Evolutionary conservation across 768 basidiomycete genomes (phyloP), one percentile per base, ranked within the genome.

Genomic region (Boletus speciosus): DNA sequence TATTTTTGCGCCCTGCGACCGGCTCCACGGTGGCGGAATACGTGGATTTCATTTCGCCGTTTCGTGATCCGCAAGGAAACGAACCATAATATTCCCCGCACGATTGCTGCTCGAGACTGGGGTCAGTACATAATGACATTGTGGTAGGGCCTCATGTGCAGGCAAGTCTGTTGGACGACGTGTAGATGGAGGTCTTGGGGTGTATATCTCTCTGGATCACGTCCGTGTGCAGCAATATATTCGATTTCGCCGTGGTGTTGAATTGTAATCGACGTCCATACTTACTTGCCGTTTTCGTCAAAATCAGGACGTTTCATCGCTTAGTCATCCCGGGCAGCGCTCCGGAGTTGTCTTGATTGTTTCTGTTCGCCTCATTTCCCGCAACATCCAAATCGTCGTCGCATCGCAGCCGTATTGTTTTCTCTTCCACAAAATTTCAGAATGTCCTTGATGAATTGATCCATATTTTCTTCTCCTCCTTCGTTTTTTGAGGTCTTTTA

Each of bases 301-400:
- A 21, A 34, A 21, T 38, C 36, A 38, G 42, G 39, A 25, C 39
- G 15, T 50, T 29, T 29, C 29, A 31, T 11, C 8, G 65, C 65
- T 65, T 66, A 65, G 64, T 65, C 64, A 65, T 56, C 42, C 36
- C 39, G 59, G 50, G n/a, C 31, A 42, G 51, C 43, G 47, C 50
- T 50, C 51, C 61, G 58, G 41, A 25, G 27, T 31, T 25, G 6
- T 10, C 29, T 38, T 31, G 40, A 47, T 56, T 50, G 39, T 61
- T 61, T 54, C 38, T 50, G 34, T 51, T 61, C 29, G 46, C 54
- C 44, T 52, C 55, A n/a, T 14, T 37, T 29, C 23, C 54, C 51
- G 43, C 60, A 52, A 53, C 63, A 37, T 29, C 52, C 49, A 34
- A n/a, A 51, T 61, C 54, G 19, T 55, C 52, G n/a, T 60, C 46